Evolutionary conservation across 257 asterid species (phyloP), one percentile per base, ranked within the genome.

Genomic region (Verbena officinalis): DNA sequence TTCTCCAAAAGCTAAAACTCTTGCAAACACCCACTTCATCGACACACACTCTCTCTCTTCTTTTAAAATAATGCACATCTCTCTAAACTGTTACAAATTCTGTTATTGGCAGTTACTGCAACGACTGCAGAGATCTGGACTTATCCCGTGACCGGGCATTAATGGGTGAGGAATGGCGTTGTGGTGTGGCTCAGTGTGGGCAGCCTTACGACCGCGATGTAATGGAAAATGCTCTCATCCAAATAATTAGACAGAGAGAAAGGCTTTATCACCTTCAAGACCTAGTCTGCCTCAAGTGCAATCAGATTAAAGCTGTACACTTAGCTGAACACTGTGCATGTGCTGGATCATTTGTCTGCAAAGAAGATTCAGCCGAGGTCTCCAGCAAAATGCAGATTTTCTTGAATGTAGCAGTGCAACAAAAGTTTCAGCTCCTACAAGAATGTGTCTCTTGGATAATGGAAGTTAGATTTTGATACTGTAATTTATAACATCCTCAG

Each of bases 101-200:
- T 53, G 33, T 9, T 63, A 43, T 72, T 71, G 34, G 50, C 93
- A 93, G 99, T 80, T 86, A 85, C 84, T 93, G 99, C 90, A 86
- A 86, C 50, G 97, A 86, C 81, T 86, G 92, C 76, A 84, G 95
- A 77, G 99, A 93, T 70, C 83, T 93, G 44, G 96, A 93, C 68
- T 77, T 93, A 72, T 71, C 89, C 77, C 82, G 83, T 19, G 99
- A 86, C 80, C 70, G 75, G 68, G 57, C 82, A 20, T 75, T 89
- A 76, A 63, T 59, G 2, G 73, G 73, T 75, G 90, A 79, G 77
- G 96, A 90, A 66, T 93, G 97, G 99, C 78, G 72, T 11, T 93
- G 99, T 62, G 75, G 80, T 4, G 89, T 84, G 58, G 80, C 96
- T 52, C 91, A 81, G 17, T 93, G 99, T 55, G 95, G 85, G 62